phyloP scores from a whole-genome alignment of 352 stramenopile species.

The Phytophthora palmivora region DNA sequence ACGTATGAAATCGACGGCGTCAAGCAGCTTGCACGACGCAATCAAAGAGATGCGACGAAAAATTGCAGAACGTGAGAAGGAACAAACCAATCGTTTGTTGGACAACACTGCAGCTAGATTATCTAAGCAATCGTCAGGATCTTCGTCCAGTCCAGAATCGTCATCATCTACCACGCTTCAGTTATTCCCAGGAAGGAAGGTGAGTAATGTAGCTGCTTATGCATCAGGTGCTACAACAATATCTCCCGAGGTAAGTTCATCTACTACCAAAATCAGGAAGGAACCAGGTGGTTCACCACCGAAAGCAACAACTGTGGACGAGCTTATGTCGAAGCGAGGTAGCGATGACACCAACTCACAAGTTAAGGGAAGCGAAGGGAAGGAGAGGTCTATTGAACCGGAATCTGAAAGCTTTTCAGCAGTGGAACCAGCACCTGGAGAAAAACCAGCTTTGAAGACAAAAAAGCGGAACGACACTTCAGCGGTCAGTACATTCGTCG shows the following conservation, averaged over 20 bases:
- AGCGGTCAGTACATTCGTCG: slow-evolving; percentile 42
- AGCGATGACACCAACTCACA: slow-evolving; percentile 1
- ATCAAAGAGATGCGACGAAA: slow-evolving; percentile 65
- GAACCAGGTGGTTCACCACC: too few species aligned
- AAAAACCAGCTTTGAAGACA: slow-evolving; percentile 8
- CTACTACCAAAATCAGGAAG: slow-evolving; percentile 6
- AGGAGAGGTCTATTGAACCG: slow-evolving; percentile 4
- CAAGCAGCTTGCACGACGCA: slow-evolving; percentile 30
- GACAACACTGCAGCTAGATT: slow-evolving; percentile 19
- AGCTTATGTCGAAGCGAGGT: not conserved
- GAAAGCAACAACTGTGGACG: not conserved
- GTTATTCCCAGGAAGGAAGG: slow-evolving; percentile 15
- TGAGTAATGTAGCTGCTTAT: slow-evolving; percentile 5
- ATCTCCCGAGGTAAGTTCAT: slow-evolving; percentile 7
- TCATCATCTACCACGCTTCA: slow-evolving; percentile 19
- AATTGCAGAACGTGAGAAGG: slow-evolving; percentile 63
- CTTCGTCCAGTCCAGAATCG: slow-evolving; percentile 23
- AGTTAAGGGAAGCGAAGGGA: slow-evolving; percentile 8
- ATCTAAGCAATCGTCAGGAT: slow-evolving; percentile 17
- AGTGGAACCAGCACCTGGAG: slow-evolving; percentile 6
- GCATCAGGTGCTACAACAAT: not conserved
- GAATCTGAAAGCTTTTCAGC: not conserved
- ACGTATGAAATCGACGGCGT: slow-evolving; percentile 9
- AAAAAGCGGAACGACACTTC: slow-evolving; percentile 20
- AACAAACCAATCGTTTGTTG: slow-evolving; percentile 36